Conservation (phyloP, 495 filamentous ascomycete species). For the Podospora conica region DNA sequence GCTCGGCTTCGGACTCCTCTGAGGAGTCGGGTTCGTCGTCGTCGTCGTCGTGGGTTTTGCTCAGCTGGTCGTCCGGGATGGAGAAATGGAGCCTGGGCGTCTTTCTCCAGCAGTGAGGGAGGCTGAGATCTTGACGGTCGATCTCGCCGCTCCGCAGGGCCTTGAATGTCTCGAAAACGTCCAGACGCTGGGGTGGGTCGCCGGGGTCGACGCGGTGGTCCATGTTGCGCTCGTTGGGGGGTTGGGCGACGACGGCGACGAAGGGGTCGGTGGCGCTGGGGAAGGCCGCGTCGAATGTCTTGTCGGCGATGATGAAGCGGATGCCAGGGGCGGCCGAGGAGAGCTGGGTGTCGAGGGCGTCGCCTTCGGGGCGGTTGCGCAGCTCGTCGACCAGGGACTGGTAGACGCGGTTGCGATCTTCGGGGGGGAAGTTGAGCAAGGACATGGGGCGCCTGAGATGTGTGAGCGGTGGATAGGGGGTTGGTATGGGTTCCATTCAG, state of each 20-base stretch:
- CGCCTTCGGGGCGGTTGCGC: not conserved
- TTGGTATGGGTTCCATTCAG: not conserved
- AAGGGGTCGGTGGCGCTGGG: not conserved
- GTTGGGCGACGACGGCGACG: not conserved
- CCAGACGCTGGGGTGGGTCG: not conserved
- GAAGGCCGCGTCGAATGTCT: not conserved
- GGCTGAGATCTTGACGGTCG: not conserved
- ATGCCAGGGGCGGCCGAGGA: not conserved
- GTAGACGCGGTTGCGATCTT: conserved; percentile 5
- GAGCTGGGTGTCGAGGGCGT: not conserved
- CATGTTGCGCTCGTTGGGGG: conserved; percentile 2
- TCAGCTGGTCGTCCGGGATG: not conserved
- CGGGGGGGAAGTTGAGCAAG: conserved; percentile 3
- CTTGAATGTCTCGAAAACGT: conserved; percentile 8
- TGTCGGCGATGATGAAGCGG: not conserved
- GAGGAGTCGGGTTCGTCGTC: no score
- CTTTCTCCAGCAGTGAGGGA: not conserved
- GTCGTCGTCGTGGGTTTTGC: not conserved
- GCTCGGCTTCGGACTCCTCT: not conserved
- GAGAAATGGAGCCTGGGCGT: no score
- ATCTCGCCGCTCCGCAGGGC: not conserved
- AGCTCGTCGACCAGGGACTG: not conserved
- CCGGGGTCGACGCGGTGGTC: not conserved
- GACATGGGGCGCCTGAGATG: not conserved
- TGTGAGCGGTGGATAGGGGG: not conserved